Base-by-base conservation (phyloP, 1,284 basidiomycete genomes). In the Leccinum pachyderme region DNA sequence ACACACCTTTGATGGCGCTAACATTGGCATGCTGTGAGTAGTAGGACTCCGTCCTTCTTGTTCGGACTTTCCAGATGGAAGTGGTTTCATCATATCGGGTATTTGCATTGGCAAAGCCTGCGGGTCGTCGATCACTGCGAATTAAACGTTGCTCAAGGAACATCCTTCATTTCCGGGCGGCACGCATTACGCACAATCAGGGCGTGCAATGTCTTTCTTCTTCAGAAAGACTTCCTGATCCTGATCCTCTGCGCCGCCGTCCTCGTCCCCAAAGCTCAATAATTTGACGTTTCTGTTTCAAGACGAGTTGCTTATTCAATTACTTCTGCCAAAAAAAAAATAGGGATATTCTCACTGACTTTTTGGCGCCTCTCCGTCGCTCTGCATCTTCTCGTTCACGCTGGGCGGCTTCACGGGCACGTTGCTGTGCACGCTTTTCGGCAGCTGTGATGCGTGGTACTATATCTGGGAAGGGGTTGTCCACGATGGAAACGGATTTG, bases 401-500 rank as follows among this genome's bases (percentile, higher is more conserved):
- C 63, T 89, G 89, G 0, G 83, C 84, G 61, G 88, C 81, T 63
- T 91, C 81, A 33, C 84, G 81, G 0, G 94, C 94, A 54, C 81
- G 79, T 59, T 88, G 86, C 69, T 97, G 95, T 0, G 81, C 86
- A 43, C 85, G 82, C 59, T 90, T 88, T 74, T 98, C 95, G 2
- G 87, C 91, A 0, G 92, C 93, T 0, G 96, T 99, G 60, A 98
- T 97, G n/a, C 96, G 87, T 1, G 96, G 95, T 28, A 95, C 81
- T 61, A 98, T 96, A 67, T 98, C 95, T 48, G 87, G 83, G 68
- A 97, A 98, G 0, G 96, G 95, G 67, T 98, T 96, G 55, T 97
- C 93, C 13, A 95, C 68, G 53, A 98, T 91, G 15, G 86, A 82
- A 37, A 96, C 79, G 1, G 81, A 82, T 60, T 86, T 87, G 68